Evolutionary conservation across 345 rosid species (phyloP).

Genomic region (Leavenworthia alabamica): DNA sequence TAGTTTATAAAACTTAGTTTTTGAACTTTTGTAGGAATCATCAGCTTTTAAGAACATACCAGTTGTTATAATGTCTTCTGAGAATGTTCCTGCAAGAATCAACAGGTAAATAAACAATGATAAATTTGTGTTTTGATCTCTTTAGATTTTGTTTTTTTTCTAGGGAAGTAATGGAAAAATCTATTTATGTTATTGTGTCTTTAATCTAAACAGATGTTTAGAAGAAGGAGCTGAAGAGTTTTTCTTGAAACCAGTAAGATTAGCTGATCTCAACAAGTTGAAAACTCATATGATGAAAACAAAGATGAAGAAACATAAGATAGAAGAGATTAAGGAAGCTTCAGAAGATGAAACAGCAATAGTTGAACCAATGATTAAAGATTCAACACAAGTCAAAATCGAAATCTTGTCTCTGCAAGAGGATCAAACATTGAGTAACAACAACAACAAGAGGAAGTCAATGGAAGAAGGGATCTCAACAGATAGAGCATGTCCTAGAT

Average conservation of each 20-base stretch:
- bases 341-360: neutral
- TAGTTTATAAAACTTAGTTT: neutral
- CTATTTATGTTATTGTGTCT: too few relatives aligned
- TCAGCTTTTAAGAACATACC: conserved; percentile 59
- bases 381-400: neutral
- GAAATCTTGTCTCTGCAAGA: conserved; percentile 23
- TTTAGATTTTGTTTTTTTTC: neutral
- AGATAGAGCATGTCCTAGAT: conserved; percentile 25
- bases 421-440: conserved; percentile 12
- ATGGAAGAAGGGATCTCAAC: conserved; percentile 32
- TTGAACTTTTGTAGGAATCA: conserved; percentile 58
- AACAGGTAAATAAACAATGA: conserved; percentile 24
- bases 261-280: conserved; percentile 76
- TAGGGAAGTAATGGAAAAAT: too few relatives aligned
- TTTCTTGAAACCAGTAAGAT: conserved; percentile 73
- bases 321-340: conserved; percentile 18
- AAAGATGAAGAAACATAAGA: conserved; percentile 26
- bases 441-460: conserved; percentile 44
- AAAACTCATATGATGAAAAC: conserved; percentile 42
- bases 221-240: conserved; percentile 95
- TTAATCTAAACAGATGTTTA: conserved; percentile 50
- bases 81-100: conserved; percentile 65
- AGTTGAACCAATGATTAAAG: conserved; percentile 19
- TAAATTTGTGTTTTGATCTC: neutral
- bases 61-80: conserved; percentile 90